Evolutionary conservation across 2,329 filamentous ascomycete species (phyloP).

Genomic region (Colletotrichum sp.): DNA sequence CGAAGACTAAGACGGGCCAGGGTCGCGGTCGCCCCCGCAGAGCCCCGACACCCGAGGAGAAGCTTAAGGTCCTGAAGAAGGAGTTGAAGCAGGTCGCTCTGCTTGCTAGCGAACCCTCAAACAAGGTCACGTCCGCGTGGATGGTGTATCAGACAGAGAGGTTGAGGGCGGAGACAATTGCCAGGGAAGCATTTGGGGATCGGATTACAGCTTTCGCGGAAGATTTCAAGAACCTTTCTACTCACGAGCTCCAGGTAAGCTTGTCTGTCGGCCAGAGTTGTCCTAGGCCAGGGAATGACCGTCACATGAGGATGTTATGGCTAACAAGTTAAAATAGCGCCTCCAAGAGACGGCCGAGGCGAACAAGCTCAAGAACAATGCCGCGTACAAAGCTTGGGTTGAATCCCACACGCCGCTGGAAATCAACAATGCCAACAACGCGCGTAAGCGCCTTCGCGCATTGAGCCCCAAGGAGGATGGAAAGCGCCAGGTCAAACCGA

Average conservation of each 20-base stretch:
- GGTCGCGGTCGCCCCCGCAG: slow-evolving; percentile 24
- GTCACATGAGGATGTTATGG: not conserved
- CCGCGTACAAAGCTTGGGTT: slow-evolving; percentile 52
- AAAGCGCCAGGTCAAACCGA: slow-evolving; percentile 22
- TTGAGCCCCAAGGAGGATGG: not conserved
- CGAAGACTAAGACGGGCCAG: slow-evolving; percentile 30
- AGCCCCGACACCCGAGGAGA: slow-evolving; percentile 41
- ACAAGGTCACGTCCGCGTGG: slow-evolving; percentile 39
- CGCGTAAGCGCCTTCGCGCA: slow-evolving; percentile 47
- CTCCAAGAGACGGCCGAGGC: slow-evolving; percentile 36
- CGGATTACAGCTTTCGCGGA: slow-evolving; percentile 30
- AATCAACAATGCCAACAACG: slow-evolving; percentile 51
- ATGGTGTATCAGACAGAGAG: slow-evolving; percentile 38
- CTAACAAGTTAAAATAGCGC: slow-evolving; percentile 30
- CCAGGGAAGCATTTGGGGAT: not conserved
- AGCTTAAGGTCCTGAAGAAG: slow-evolving; percentile 34
- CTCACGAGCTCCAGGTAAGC: slow-evolving; percentile 47
- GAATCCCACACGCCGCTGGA: slow-evolving; percentile 41
- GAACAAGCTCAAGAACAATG: slow-evolving; percentile 47
- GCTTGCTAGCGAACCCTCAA: slow-evolving; percentile 38
- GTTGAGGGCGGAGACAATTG: slow-evolving; percentile 23
- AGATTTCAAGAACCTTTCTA: slow-evolving; percentile 44
- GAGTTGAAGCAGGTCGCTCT: slow-evolving; percentile 47
- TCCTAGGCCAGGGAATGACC: not conserved
- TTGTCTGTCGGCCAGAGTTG: slow-evolving; percentile 21